Evolutionary conservation across 2,329 filamentous ascomycete genomes (phyloP).

Genomic region (Diaporthe citri): DNA sequence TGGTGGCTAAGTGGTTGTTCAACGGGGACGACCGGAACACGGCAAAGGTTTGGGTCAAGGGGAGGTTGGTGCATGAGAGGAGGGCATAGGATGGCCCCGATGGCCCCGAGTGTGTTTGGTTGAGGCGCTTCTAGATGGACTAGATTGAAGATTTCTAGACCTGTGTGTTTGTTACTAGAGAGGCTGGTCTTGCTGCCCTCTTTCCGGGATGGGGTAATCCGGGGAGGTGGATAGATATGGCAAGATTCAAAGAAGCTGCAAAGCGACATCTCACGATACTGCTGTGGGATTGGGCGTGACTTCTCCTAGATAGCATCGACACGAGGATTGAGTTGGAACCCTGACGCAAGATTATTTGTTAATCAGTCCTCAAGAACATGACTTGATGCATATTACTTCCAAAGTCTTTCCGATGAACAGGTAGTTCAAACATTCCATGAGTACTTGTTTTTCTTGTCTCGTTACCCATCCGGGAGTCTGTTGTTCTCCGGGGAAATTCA

Average conservation of each 20-base stretch:
- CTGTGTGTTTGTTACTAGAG: background rate
- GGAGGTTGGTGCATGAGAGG: slow-evolving; percentile 80
- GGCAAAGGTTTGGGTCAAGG: slow-evolving; percentile 88
- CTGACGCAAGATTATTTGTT: too few relatives aligned
- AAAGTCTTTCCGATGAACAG: too few relatives aligned
- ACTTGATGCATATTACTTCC: too few relatives aligned
- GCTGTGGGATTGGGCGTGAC: background rate
- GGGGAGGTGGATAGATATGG: background rate
- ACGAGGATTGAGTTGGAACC: too few relatives aligned
- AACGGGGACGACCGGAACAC: slow-evolving; percentile 95
- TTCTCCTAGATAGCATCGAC: background rate
- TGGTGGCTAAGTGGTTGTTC: slow-evolving; percentile 93
- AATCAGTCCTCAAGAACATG: too few relatives aligned
- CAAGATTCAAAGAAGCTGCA: slow-evolving; percentile 22
- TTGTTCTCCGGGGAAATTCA: too few relatives aligned
- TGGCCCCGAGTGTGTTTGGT: background rate
- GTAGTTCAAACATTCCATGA: too few relatives aligned
- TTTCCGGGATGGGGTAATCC: background rate
- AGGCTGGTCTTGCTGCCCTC: background rate
- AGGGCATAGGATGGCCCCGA: slow-evolving; percentile 43
- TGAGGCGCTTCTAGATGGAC: background rate
- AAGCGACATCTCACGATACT: background rate
- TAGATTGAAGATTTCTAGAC: background rate
- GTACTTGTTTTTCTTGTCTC: too few relatives aligned
- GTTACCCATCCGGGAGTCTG: too few relatives aligned